Base-by-base conservation (phyloP, 176 grass and related monocot genomes). In the Oryza meridionalis region DNA sequence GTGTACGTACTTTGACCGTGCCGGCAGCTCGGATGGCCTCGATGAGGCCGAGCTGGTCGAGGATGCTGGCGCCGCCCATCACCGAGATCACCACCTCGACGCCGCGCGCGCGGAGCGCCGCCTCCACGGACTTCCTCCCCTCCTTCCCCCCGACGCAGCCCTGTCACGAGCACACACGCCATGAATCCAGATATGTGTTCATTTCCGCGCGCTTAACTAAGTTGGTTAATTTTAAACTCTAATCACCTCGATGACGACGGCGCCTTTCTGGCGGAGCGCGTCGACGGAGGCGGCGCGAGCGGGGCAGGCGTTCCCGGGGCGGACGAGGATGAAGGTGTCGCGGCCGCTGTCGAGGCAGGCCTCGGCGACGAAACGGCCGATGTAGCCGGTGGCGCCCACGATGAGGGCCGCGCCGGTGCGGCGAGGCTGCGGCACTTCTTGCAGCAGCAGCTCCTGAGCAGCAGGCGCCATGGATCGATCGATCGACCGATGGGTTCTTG, bases 311-410 rank as follows among this genome's bases (percentile, higher is more conserved):
- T 46, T 80, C 37, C 87, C 84, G 3, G 90, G 69, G 46, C 87
- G 90, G 66, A 88, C 66, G 24, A 95, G 93, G 67, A 95, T 79
- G 86, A 86, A 92, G 59, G 90, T 87, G 31, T 63, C 35, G 47
- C 67, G 80, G 13, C 85, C 90, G 73, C 88, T 86, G 66, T 83
- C 88, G 63, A 95, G 84, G 74, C 82, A 90, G 26, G 93, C 88
- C 22, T 95, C 85, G 1, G 93, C 85, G 2, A 95, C 88, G 81
- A 95, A 95, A 26, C 88, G 88, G 33, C 93, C 93, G 7, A 95
- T 95, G 77, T 92, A 90, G 74, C 93, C 90, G 72, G 85, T 92
- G 65, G 88, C 93, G 46, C 93, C 90, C 2, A 95, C 78, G 63
- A 95, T 44, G 33, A 95, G 76, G 12, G 76, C 83, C 7, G 89